Evolutionary conservation across 2,329 filamentous ascomycete species (phyloP).

Genomic region (Aotearoamyces nothofagi): DNA sequence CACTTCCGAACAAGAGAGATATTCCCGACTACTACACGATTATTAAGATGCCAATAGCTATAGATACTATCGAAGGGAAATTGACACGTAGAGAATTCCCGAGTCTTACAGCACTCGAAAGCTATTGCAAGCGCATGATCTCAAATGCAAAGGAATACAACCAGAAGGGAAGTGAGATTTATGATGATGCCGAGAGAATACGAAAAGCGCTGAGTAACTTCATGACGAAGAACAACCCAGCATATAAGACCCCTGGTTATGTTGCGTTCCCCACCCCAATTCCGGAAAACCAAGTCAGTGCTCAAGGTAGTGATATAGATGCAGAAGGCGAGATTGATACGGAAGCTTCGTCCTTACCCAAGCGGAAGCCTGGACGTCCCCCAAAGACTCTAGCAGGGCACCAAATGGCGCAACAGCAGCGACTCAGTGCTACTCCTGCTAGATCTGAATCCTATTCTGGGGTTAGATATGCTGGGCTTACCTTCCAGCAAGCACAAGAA

Average conservation of each 20-base stretch:
- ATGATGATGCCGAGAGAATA: conserved; percentile 74
- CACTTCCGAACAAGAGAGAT: conserved; percentile 45
- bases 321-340: conserved; percentile 19
- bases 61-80: conserved; percentile 64
- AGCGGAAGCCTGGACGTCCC: conserved; percentile 12
- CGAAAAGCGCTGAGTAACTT: conserved; percentile 76
- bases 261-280: conserved; percentile 60
- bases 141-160: conserved; percentile 79
- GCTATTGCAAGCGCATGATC: conserved; percentile 78
- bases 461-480: conserved; percentile 53
- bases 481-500: conserved; percentile 74
- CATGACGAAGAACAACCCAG: conserved; percentile 78
- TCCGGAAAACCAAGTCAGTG: conserved; percentile 23
- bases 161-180: conserved; percentile 53
- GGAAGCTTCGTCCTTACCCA: conserved; percentile 9
- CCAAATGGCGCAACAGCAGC: conserved; percentile 19
- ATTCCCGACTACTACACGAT: conserved; percentile 65
- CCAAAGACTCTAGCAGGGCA: conserved; percentile 12
- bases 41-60: conserved; percentile 64
- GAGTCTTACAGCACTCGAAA: conserved; percentile 60
- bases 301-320: conserved; percentile 17
- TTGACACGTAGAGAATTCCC: conserved; percentile 53
- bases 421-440: conserved; percentile 22
- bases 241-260: conserved; percentile 56
- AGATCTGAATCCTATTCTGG: conserved; percentile 37